phyloP scores from a whole-genome alignment of 2,329 filamentous ascomycete species.

The Didymellaceae sp. region DNA sequence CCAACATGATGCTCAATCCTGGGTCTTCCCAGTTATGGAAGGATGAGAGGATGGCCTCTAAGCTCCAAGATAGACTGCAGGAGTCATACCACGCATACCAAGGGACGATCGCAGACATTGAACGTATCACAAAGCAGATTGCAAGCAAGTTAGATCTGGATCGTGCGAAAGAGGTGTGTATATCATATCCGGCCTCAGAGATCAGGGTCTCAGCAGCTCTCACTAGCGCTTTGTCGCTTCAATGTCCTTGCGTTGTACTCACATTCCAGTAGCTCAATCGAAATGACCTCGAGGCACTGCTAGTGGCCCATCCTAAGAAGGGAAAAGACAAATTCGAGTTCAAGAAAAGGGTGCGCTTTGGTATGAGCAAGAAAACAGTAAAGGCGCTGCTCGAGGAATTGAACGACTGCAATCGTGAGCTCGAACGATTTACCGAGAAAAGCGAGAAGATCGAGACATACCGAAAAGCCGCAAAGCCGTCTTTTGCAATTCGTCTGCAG shows the following conservation, averaged over 20 bases:
- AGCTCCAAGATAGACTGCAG: conserved; percentile 42
- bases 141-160: conserved; percentile 47
- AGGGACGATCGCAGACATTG: conserved; percentile 45
- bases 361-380: conserved; percentile 48
- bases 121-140: conserved; percentile 44
- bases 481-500: conserved; percentile 42
- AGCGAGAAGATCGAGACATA: conserved; percentile 47
- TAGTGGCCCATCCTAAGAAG: conserved; percentile 43
- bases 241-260: conserved; percentile 22
- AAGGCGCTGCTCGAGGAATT: conserved; percentile 46
- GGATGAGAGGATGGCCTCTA: conserved; percentile 33
- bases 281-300: conserved; percentile 46
- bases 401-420: conserved; percentile 48
- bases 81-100: conserved; percentile 47
- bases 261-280: conserved; percentile 36
- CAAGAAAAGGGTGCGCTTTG: conserved; percentile 45
- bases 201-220: neutral
- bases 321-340: conserved; percentile 43
- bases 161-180: conserved; percentile 39
- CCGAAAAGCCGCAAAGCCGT: conserved; percentile 43
- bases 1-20: conserved; percentile 44
- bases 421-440: conserved; percentile 48
- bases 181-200: neutral
- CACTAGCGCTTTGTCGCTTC: neutral
- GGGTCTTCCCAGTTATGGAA: conserved; percentile 42